Evolutionary conservation across 176 grass and related monocot species (phyloP).

Genomic region (Rhynchospora tenuis): DNA sequence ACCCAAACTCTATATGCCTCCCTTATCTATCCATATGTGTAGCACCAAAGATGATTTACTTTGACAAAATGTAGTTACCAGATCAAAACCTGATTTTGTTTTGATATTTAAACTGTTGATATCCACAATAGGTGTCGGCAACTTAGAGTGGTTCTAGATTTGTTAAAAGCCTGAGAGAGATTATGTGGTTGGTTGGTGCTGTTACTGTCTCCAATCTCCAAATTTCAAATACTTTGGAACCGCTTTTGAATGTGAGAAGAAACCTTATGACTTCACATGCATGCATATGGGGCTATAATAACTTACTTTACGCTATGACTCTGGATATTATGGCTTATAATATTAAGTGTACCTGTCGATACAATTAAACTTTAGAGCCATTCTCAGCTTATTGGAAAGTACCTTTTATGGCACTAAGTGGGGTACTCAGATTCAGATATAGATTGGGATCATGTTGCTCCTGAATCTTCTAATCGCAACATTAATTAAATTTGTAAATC

Average conservation of each 20-base stretch:
- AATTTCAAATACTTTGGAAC: background rate
- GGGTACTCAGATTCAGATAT: background rate
- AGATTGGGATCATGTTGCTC: background rate
- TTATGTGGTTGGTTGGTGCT: conserved; percentile 14
- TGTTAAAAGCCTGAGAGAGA: conserved; percentile 7
- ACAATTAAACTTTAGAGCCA: background rate
- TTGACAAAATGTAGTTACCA: conserved; percentile 6
- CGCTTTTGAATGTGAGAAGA: background rate
- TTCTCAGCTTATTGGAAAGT: background rate
- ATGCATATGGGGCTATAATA: background rate
- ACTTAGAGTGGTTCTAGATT: conserved; percentile 8
- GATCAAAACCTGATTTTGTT: conserved; percentile 1
- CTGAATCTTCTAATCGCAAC: background rate
- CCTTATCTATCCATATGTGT: background rate
- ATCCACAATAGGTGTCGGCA: background rate
- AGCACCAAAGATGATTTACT: background rate
- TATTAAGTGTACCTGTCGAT: background rate
- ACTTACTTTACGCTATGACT: background rate
- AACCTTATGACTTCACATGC: conserved; percentile 3
- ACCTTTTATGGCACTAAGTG: conserved; percentile 6
- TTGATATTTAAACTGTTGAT: background rate
- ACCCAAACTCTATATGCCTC: background rate
- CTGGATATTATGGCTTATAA: background rate
- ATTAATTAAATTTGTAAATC: too few relatives aligned
- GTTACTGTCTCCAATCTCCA: background rate